Percentiles rank a stretch among this genome's conserved stretches.
Conservation (phyloP, 2,329 filamentous ascomycete genomes). For the Neonectria neomacrospora region DNA sequence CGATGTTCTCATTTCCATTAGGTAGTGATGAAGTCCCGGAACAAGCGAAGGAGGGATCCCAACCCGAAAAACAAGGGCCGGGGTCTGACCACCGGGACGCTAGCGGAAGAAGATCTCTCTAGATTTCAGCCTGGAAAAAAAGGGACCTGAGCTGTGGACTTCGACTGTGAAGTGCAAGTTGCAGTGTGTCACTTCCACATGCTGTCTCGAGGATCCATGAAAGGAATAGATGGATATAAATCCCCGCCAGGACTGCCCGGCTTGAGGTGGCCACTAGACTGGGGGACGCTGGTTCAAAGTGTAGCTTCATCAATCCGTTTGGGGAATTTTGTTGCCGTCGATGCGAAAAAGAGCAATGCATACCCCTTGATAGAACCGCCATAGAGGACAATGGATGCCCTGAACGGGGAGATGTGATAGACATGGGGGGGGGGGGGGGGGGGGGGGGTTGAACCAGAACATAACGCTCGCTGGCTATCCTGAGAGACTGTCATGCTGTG, state of each 20-base stretch:
- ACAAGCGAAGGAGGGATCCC: slow-evolving; percentile 9
- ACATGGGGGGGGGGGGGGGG: no score
- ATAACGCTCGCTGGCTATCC: not conserved
- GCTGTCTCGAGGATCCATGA: not conserved
- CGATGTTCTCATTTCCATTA: no score
- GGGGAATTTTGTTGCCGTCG: slow-evolving; percentile 1
- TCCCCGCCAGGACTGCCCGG: no score
- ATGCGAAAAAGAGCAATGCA: slow-evolving; percentile 4
- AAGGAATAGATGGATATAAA: not conserved
- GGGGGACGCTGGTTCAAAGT: not conserved
- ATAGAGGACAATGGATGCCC: not conserved
- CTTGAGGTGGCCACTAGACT: no score
- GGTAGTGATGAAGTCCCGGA: not conserved
- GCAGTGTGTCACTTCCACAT: not conserved
- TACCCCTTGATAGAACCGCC: not conserved
- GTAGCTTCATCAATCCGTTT: not conserved
- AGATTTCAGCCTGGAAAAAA: not conserved
- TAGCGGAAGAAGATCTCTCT: not conserved
- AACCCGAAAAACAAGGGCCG: slow-evolving; percentile 14
- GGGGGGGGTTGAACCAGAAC: no score
- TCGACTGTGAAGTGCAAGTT: not conserved
- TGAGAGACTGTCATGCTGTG: not conserved
- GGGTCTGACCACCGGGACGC: slow-evolving; percentile 1
- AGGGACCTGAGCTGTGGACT: not conserved
- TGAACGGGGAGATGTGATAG: not conserved